Base-by-base conservation (phyloP, 345 rosid genomes). In the Hirschfeldia incana region DNA sequence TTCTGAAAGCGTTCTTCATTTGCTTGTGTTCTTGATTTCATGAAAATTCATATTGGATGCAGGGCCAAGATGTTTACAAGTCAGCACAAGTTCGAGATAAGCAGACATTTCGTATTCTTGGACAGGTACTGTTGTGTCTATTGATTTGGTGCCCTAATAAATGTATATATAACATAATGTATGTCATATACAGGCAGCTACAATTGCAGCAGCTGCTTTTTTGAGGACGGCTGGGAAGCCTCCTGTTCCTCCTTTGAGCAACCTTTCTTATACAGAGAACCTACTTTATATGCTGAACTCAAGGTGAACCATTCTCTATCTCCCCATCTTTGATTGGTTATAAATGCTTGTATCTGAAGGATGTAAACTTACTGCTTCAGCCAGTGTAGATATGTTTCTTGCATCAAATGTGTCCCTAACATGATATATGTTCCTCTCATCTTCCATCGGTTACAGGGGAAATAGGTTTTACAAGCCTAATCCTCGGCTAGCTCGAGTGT, bases 281-380 rank as follows among this genome's bases (percentile, higher is more conserved):
- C 89, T 92, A 63, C 86, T 91, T 15, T 92, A 88, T 83, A 91
- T 94, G 99, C 82, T 93, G 69, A 88, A 95, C 74, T 95, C 97
- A 81, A 72, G 89, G 97, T 91, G 88, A 30, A 86, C 68, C 67
- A 70, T 65, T 7, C 30, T 66, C 51, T 36, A n/a, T 30, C n/a
- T 6, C 49, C 75, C 16, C 73, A 37, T 66, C 61, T 39, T 65
- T 61, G 9, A 26, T 26, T 59, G 27, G 5, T 12, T 29, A 59
- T 46, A 46, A 46, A 13, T 16, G 2, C 16, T 46, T 46, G 55
- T 13, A 46, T 46, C 5, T 46, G 55, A 46, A 46, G 16, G 55
- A 11, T 11, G 16, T 46, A 46, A 12, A 12, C 16, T 46, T 27
- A 67, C 58, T 28, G 16, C 8, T 42, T 17, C 61, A 12, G 57